Percentiles rank a stretch among this genome's conserved stretches.
Evolutionary conservation across 805 yeast species (phyloP).

Genomic region (Suhomyces prunicola): DNA sequence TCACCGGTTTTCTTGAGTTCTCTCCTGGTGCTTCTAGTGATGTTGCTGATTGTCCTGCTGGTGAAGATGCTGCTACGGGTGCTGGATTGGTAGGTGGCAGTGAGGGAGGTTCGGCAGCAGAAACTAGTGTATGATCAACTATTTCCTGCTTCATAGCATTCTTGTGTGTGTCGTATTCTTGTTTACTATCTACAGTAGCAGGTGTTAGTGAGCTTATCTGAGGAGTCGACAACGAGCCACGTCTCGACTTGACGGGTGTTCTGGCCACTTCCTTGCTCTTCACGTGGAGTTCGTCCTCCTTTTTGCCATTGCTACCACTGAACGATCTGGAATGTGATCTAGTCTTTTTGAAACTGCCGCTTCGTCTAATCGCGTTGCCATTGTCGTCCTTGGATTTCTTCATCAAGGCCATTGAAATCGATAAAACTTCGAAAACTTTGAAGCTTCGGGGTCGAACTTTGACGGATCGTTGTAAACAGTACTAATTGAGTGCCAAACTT

Average conservation of each 20-base stretch:
- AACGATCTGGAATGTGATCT: constrained; percentile 1
- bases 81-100: not conserved
- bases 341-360: not conserved
- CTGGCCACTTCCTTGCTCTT: not conserved
- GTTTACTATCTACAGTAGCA: not conserved
- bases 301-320: not conserved
- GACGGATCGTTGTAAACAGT: too few relatives aligned
- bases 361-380: not conserved
- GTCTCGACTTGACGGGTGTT: not conserved
- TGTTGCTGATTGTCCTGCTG: too few relatives aligned
- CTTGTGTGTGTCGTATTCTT: constrained; percentile 2
- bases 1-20: not conserved
- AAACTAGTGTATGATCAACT: not conserved
- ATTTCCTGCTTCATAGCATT: constrained; percentile 1
- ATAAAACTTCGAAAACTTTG: too few relatives aligned
- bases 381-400: not conserved
- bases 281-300: not conserved
- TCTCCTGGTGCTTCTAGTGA: not conserved
- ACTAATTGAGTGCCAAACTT: too few relatives aligned
- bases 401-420: not conserved
- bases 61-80: not conserved
- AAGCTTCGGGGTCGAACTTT: too few relatives aligned
- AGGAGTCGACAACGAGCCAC: not conserved
- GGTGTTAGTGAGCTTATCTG: not conserved
- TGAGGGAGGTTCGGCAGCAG: not conserved